A percentile compares a stretch with the other conserved stretches of the same genome.
Evolutionary conservation across 305 asterid species (phyloP).

Genomic region (Fraxinus ornus): DNA sequence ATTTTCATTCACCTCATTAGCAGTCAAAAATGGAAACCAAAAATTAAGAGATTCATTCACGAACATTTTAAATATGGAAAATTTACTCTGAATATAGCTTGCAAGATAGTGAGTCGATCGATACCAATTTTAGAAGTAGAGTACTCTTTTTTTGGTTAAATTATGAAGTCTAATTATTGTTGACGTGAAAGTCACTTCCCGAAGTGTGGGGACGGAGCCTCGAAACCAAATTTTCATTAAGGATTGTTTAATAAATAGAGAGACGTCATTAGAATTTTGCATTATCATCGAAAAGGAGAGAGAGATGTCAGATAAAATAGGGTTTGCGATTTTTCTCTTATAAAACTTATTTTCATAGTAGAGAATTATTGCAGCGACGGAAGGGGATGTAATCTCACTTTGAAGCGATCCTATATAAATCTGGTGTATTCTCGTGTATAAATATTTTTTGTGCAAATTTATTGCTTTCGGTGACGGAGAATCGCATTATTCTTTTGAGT

Average conservation of each 20-base stretch:
- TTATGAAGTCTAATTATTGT: no score
- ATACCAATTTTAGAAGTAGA: no score
- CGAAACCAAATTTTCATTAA: not conserved
- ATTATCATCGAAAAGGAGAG: not conserved
- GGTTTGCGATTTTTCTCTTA: not conserved
- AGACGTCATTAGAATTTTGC: not conserved
- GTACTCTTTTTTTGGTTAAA: not conserved
- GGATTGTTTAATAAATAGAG: no score
- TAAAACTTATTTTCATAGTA: not conserved
- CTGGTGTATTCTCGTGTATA: no score
- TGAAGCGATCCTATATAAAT: no score
- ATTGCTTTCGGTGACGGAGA: no score
- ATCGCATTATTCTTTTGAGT: not conserved
- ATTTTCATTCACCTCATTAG: not conserved
- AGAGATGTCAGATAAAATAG: not conserved
- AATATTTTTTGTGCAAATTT: no score
- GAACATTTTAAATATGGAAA: not conserved
- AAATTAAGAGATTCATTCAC: not conserved
- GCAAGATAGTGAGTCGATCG: not conserved
- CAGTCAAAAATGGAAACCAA: not conserved
- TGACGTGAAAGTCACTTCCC: not conserved
- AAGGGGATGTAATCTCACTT: no score
- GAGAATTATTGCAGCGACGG: no score
- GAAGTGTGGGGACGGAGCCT: not conserved
- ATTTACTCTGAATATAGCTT: no score